These are phyloP conservation scores for Pyrenophora tritici-repentis DNA, from an alignment of 2,329 filamentous ascomycete species.

Conservation along the genomic window DNA sequence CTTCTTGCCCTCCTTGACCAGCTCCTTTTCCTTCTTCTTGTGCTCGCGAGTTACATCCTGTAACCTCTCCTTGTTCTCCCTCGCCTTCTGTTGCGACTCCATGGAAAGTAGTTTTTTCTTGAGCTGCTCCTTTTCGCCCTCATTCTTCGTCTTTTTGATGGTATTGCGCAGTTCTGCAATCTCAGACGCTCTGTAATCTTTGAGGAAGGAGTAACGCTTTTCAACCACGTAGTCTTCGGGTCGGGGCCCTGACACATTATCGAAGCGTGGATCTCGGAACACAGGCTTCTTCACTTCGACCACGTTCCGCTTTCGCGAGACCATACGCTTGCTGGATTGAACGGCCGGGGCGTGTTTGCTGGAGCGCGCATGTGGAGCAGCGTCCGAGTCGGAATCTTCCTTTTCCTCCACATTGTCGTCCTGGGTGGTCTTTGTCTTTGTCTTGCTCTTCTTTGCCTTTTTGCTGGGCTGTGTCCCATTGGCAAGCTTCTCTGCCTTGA, in stretches of 20 bases:
- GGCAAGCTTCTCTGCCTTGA: constrained; percentile 49
- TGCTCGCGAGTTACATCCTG: constrained; percentile 74
- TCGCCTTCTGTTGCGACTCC: constrained; percentile 75
- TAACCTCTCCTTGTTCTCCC: constrained; percentile 70
- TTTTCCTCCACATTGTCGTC: constrained; percentile 20
- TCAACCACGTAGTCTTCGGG: constrained; percentile 63
- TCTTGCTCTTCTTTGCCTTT: constrained; percentile 20
- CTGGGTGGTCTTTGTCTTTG: constrained; percentile 15
- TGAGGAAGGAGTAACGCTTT: constrained; percentile 83
- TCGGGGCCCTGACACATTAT: constrained; percentile 62
- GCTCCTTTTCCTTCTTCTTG: constrained; percentile 79
- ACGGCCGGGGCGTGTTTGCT: constrained; percentile 91
- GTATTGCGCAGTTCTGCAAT: constrained; percentile 73
- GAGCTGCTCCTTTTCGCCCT: constrained; percentile 68
- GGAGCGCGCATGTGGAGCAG: constrained; percentile 54
- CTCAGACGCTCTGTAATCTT: constrained; percentile 84
- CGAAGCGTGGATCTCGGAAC: constrained; percentile 86
- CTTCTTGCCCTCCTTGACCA: constrained; percentile 84
- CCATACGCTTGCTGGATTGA: constrained; percentile 79
- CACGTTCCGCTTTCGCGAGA: constrained; percentile 78
- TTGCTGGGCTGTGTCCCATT: constrained; percentile 27
- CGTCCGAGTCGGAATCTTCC: constrained; percentile 42
- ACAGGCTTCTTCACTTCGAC: constrained; percentile 64
- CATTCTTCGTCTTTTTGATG: constrained; percentile 70
- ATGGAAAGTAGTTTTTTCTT: constrained; percentile 76